Percentiles rank a stretch among this genome's conserved stretches.
Evolutionary conservation across 306 rosid genomes (phyloP).

Genomic region (Carpinus fangiana): DNA sequence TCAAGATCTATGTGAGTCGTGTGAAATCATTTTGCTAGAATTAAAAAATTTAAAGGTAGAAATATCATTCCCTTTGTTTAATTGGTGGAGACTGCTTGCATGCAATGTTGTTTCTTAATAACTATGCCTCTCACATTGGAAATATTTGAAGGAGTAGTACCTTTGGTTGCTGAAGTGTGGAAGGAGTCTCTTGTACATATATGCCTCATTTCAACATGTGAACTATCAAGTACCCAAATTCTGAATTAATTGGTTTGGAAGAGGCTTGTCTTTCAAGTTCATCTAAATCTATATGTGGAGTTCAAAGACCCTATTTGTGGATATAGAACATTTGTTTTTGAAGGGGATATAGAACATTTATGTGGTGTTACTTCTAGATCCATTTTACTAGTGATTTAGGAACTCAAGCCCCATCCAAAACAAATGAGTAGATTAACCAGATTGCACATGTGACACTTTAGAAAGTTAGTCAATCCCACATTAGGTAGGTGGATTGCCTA

Average conservation of each 20-base stretch:
- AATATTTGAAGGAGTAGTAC: too few relatives aligned
- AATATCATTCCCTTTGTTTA: not conserved
- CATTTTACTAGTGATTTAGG: conserved; percentile 2
- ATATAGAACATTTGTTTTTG: too few relatives aligned
- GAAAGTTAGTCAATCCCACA: too few relatives aligned
- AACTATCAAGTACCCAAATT: not conserved
- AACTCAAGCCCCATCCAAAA: not conserved
- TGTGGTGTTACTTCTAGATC: not conserved
- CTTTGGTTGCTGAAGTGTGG: too few relatives aligned
- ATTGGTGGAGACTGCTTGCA: not conserved
- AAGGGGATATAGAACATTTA: not conserved
- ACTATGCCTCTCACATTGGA: too few relatives aligned
- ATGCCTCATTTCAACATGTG: too few relatives aligned
- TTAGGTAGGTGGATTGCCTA: too few relatives aligned
- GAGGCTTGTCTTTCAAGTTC: not conserved
- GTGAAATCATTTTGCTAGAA: not conserved
- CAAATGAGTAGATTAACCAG: not conserved
- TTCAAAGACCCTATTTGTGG: not conserved
- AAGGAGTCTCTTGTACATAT: too few relatives aligned
- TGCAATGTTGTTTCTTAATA: too few relatives aligned
- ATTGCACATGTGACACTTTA: too few relatives aligned
- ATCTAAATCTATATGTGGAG: not conserved
- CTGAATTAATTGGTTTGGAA: not conserved
- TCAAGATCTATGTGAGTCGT: too few relatives aligned
- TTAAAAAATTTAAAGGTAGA: not conserved